Evolutionary conservation across 2,329 filamentous ascomycete species (phyloP).

Genomic region (Epichloe aotearoae): DNA sequence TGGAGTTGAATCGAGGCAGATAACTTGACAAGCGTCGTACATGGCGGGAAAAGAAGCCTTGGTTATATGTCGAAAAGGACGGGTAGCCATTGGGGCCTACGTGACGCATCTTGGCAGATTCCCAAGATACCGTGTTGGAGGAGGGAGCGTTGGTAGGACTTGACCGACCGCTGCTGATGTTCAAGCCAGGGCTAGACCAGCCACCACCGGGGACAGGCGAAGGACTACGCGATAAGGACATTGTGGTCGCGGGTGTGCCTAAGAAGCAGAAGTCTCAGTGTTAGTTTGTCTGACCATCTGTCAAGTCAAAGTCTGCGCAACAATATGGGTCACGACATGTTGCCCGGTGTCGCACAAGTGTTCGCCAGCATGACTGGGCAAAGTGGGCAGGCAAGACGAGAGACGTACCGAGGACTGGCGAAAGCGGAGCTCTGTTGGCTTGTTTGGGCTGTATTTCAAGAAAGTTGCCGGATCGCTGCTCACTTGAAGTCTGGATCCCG

Average conservation of each 20-base stretch:
- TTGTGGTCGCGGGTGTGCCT: constrained; percentile 46
- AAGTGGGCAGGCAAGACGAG: background rate
- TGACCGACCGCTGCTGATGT: constrained; percentile 56
- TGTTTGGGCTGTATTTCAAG: constrained; percentile 19
- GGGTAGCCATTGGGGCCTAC: constrained; percentile 62
- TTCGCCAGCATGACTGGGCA: background rate
- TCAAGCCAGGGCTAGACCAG: constrained; percentile 75
- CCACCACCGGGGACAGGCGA: constrained; percentile 74
- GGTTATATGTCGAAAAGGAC: constrained; percentile 66
- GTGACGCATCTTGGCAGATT: constrained; percentile 65
- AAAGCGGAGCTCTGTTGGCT: constrained; percentile 24
- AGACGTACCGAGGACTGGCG: constrained; percentile 43
- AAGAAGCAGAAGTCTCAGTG: constrained; percentile 9
- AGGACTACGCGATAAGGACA: constrained; percentile 80
- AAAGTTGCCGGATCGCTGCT: constrained; percentile 18
- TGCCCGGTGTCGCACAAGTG: background rate
- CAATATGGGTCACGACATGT: constrained; percentile 6
- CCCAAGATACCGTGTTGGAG: constrained; percentile 59
- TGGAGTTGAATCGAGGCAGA: constrained; percentile 56
- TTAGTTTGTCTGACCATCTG: constrained; percentile 9
- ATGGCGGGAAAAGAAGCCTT: constrained; percentile 78
- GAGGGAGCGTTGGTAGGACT: constrained; percentile 46
- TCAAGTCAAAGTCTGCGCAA: constrained; percentile 11
- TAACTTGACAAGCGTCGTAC: constrained; percentile 69
- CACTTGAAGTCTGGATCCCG: constrained; percentile 17